These are phyloP conservation scores for Andrographis paniculata DNA, from an alignment of 305 asterid species.

Conservation along the genomic window DNA sequence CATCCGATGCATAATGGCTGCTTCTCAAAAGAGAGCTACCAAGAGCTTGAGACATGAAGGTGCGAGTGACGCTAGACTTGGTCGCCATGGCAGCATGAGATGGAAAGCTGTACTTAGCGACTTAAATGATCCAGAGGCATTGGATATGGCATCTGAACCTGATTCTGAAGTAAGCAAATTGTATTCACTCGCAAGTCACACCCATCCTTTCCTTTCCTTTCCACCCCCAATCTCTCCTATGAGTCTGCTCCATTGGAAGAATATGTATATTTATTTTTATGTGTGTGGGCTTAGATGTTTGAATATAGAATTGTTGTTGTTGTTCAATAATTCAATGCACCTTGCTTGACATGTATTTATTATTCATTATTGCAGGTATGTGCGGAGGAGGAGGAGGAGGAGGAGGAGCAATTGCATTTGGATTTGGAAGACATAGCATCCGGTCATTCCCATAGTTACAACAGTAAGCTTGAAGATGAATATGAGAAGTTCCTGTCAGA, in stretches of 20 bases:
- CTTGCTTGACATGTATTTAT: too few relatives aligned
- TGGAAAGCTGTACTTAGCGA: conserved; percentile 57
- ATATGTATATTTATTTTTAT: too few relatives aligned
- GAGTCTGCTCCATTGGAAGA: too few relatives aligned
- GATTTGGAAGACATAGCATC: conserved; percentile 33
- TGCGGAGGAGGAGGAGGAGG: conserved; percentile 17
- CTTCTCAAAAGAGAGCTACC: conserved; percentile 24
- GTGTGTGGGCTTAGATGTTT: too few relatives aligned
- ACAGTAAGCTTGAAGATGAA: conserved; percentile 50
- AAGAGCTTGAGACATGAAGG: conserved; percentile 22
- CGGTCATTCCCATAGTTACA: conserved; percentile 24
- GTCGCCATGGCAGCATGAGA: conserved; percentile 28
- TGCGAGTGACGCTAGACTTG: conserved; percentile 17
- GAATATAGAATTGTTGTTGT: too few relatives aligned
- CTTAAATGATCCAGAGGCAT: conserved; percentile 32
- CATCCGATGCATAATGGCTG: conserved; percentile 44
- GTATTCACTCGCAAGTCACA: too few relatives aligned
- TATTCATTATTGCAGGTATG: too few relatives aligned
- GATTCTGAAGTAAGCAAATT: conserved; percentile 37
- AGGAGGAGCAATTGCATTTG: conserved; percentile 21
- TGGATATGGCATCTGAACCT: conserved; percentile 25
- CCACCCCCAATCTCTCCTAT: too few relatives aligned
- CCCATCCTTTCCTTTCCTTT: too few relatives aligned
- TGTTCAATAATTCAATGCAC: too few relatives aligned
- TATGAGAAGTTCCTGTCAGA: conserved; percentile 57